Evolutionary conservation across 1,139 yeast species (phyloP).

Genomic region (Blastobotrys indianensis): DNA sequence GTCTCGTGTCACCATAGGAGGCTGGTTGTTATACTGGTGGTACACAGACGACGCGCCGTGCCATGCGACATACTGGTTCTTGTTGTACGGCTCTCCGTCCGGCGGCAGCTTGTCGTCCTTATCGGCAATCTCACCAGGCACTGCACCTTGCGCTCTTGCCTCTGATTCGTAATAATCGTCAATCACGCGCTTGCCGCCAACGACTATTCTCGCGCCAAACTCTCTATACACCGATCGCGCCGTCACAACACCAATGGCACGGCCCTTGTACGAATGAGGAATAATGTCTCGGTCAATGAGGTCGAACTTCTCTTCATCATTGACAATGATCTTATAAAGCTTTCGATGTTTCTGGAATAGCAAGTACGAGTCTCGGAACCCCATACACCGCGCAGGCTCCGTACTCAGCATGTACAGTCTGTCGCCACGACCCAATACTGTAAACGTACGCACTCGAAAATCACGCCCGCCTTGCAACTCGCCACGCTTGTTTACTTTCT

Average conservation of each 20-base stretch:
- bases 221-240: conserved; percentile 87
- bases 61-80: conserved; percentile 49
- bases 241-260: conserved; percentile 83
- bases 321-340: conserved; percentile 67
- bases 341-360: conserved; percentile 78
- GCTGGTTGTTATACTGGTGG: conserved; percentile 35
- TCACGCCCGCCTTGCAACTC: conserved; percentile 67
- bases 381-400: conserved; percentile 92
- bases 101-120: conserved; percentile 52
- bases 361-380: conserved; percentile 88
- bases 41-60: conserved; percentile 43
- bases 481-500: conserved; percentile 66
- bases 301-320: conserved; percentile 75
- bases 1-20: conserved; percentile 25
- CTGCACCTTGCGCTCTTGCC: conserved; percentile 64
- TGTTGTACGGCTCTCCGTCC: conserved; percentile 40
- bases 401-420: conserved; percentile 84
- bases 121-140: conserved; percentile 77
- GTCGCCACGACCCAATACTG: conserved; percentile 66
- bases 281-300: conserved; percentile 74
- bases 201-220: conserved; percentile 81
- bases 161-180: conserved; percentile 88
- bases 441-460: conserved; percentile 77
- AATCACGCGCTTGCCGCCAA: conserved; percentile 69
- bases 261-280: conserved; percentile 86